A percentile compares a stretch with the other conserved stretches of the same genome.
phyloP scores from a whole-genome alignment of 2,329 filamentous ascomycete genomes.

The Lojkania enalia region DNA sequence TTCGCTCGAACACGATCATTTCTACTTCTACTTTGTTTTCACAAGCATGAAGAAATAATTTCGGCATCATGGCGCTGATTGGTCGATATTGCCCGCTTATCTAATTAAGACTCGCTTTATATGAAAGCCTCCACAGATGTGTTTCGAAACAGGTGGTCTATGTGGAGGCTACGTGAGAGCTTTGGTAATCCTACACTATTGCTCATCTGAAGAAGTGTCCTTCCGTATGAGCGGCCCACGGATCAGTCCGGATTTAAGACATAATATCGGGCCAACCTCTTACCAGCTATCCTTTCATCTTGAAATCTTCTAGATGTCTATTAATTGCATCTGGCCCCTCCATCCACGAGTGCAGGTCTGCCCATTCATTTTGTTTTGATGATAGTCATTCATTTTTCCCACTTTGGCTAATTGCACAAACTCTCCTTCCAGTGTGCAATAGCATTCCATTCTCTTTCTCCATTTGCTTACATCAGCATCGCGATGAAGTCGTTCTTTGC shows the following conservation, averaged over 20 bases:
- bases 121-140: conserved; percentile 29
- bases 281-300: conserved; percentile 18
- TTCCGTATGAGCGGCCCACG: not conserved
- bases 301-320: conserved; percentile 13
- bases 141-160: conserved; percentile 25
- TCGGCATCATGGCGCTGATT: conserved; percentile 9
- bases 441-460: not conserved
- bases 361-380: conserved; percentile 24
- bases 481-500: conserved; percentile 34
- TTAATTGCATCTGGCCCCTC: not conserved
- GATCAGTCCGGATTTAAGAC: conserved; percentile 12
- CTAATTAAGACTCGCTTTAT: conserved; percentile 10
- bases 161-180: conserved; percentile 15
- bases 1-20: too few relatives aligned
- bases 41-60: too few relatives aligned
- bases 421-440: not conserved
- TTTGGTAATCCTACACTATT: not conserved
- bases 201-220: not conserved
- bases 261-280: conserved; percentile 19
- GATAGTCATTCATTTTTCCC: conserved; percentile 28
- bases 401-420: not conserved
- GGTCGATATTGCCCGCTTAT: not conserved
- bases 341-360: not conserved
- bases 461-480: conserved; percentile 9
- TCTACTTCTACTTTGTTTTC: too few relatives aligned